phyloP scores from a whole-genome alignment of 2,329 filamentous ascomycete species.

The Coniella lustricola region DNA sequence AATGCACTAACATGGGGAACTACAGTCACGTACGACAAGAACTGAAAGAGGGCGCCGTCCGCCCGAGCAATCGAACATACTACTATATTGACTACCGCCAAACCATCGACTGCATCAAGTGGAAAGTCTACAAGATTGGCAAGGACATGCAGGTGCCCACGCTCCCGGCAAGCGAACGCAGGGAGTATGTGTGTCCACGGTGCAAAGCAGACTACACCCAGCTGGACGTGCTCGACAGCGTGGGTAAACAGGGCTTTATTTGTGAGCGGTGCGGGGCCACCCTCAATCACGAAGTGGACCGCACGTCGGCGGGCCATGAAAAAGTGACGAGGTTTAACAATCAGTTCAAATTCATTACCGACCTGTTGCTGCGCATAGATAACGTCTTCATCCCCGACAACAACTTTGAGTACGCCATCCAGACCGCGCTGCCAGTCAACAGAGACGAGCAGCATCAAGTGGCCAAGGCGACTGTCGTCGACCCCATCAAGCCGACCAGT shows the following conservation, averaged over 20 bases:
- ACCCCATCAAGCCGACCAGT: conserved; percentile 53
- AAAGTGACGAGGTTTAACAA: conserved; percentile 68
- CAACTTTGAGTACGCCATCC: conserved; percentile 63
- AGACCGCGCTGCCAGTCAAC: conserved; percentile 55
- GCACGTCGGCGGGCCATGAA: conserved; percentile 63
- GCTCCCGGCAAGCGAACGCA: conserved; percentile 74
- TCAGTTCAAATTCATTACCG: conserved; percentile 72
- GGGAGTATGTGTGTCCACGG: conserved; percentile 78
- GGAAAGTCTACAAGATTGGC: conserved; percentile 79
- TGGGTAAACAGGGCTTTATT: conserved; percentile 64
- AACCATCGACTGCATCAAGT: conserved; percentile 94
- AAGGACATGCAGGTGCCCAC: conserved; percentile 82
- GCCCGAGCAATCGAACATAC: conserved; percentile 81
- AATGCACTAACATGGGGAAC: conserved; percentile 7
- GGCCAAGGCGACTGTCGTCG: conserved; percentile 51
- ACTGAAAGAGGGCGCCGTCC: conserved; percentile 70
- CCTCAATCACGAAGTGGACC: conserved; percentile 59
- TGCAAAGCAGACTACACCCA: conserved; percentile 85
- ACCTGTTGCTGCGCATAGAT: conserved; percentile 70
- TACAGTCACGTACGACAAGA: conserved; percentile 66
- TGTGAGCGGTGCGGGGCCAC: conserved; percentile 70
- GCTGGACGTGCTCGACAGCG: conserved; percentile 78
- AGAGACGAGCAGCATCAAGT: conserved; percentile 63
- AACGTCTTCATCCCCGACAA: conserved; percentile 66
- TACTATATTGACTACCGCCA: conserved; percentile 96